A percentile compares a stretch with the other conserved stretches of the same genome.
phyloP scores from a whole-genome alignment of 805 yeast species.

The Zygoascus biomembranicola region DNA sequence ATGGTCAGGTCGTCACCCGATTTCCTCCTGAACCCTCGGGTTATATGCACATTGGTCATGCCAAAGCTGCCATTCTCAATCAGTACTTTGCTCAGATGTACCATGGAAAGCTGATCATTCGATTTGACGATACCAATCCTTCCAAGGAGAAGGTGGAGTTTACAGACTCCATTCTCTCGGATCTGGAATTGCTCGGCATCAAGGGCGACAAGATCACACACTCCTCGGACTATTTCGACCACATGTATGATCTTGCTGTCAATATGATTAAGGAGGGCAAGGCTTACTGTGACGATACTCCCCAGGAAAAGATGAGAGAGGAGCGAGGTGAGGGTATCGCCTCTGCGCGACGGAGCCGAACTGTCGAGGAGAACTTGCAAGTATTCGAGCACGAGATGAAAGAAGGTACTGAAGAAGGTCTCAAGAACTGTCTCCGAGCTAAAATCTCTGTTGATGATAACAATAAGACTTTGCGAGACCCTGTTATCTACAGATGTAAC shows the following conservation, averaged over 20 bases:
- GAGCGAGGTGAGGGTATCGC: conserved; percentile 98
- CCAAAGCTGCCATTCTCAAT: conserved; percentile 94
- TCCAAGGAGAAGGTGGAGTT: conserved; percentile 92
- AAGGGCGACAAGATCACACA: conserved; percentile 83
- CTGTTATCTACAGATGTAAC: conserved; percentile 96
- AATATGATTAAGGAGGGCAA: conserved; percentile 88
- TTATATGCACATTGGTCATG: conserved; percentile 97
- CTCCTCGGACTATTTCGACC: conserved; percentile 88
- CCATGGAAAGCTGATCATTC: conserved; percentile 91
- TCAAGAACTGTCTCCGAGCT: conserved; percentile 90
- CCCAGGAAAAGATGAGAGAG: conserved; percentile 91
- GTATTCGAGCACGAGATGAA: conserved; percentile 89
- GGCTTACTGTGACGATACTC: conserved; percentile 97
- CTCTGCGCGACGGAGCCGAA: conserved; percentile 83
- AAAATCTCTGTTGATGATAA: conserved; percentile 86
- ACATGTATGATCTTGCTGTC: conserved; percentile 82
- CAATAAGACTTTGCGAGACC: conserved; percentile 95
- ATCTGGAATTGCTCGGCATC: conserved; percentile 81
- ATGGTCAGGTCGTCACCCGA: conserved; percentile 95
- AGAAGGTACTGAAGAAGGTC: conserved; percentile 87
- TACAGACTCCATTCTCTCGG: conserved; percentile 90
- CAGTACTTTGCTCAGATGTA: conserved; percentile 93
- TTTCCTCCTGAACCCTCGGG: conserved; percentile 99
- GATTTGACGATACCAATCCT: conserved; percentile 98
- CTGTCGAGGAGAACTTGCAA: conserved; percentile 83